phyloP scores from a whole-genome alignment of 352 stramenopile species.

The Globisporangium barbulae region DNA sequence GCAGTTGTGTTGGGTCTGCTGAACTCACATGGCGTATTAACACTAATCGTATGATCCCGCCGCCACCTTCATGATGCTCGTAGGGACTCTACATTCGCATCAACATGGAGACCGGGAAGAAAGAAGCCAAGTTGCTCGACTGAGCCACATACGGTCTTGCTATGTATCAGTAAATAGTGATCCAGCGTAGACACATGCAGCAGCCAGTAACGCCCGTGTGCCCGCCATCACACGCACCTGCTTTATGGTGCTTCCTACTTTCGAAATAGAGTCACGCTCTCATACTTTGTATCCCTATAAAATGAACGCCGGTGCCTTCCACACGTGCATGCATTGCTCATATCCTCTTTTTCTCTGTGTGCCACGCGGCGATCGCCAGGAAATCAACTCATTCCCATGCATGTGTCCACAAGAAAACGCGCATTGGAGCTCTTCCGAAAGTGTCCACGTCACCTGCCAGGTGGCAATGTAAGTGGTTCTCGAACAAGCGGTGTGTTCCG shows the following conservation, averaged over 20 bases:
- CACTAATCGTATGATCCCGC: neutral
- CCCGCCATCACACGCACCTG: neutral
- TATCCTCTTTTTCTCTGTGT: neutral
- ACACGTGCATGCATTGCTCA: neutral
- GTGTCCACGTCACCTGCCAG: slow-evolving; percentile 7
- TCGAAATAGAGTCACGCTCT: neutral
- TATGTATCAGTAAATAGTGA: too few species aligned
- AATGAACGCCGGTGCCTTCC: neutral
- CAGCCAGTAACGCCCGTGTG: neutral
- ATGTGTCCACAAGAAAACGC: slow-evolving; percentile 8
- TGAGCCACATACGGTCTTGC: slow-evolving; percentile 4
- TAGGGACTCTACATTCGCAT: slow-evolving; percentile 59
- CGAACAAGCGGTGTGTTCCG: neutral
- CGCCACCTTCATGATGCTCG: neutral
- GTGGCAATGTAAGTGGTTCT: neutral
- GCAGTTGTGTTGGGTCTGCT: neutral
- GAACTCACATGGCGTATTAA: neutral
- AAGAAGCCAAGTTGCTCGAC: slow-evolving; percentile 55
- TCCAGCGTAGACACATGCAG: neutral
- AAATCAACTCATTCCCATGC: neutral
- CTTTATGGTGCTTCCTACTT: neutral
- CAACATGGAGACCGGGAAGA: slow-evolving; percentile 55
- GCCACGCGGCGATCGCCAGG: neutral
- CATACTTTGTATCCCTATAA: neutral
- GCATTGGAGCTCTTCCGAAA: neutral